These are phyloP conservation scores for Penicillium sp. DNA, from an alignment of 2,329 filamentous ascomycete species.

Conservation along the genomic window DNA sequence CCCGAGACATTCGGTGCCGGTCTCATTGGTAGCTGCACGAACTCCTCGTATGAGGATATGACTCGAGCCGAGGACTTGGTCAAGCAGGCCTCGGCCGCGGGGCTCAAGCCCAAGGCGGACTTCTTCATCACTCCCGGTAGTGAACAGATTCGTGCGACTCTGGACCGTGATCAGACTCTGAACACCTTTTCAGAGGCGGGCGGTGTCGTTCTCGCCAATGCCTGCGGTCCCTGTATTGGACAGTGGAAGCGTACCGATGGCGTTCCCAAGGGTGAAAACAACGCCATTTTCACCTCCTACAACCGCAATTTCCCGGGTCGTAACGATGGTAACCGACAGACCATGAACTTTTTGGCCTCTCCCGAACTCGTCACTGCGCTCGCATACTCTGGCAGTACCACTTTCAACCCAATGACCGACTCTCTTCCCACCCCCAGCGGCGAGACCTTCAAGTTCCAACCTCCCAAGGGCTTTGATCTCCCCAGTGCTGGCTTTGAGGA, in stretches of 20 bases:
- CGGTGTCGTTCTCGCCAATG: constrained; percentile 89
- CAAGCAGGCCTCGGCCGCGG: constrained; percentile 82
- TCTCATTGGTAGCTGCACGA: constrained; percentile 97
- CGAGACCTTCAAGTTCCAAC: constrained; percentile 74
- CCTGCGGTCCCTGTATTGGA: constrained; percentile 76
- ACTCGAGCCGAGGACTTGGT: constrained; percentile 86
- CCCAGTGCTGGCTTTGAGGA: constrained; percentile 71
- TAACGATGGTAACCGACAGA: constrained; percentile 92
- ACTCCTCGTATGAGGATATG: constrained; percentile 87
- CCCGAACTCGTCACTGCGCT: constrained; percentile 96
- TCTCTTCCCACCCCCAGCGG: constrained; percentile 73
- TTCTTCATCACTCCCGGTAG: constrained; percentile 96
- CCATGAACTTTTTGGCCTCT: constrained; percentile 98
- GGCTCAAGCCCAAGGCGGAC: constrained; percentile 84
- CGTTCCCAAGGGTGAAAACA: constrained; percentile 74
- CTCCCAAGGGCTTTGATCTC: constrained; percentile 58
- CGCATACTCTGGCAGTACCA: constrained; percentile 84
- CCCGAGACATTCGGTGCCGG: constrained; percentile 94
- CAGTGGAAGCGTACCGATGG: constrained; percentile 93
- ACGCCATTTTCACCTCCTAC: constrained; percentile 95
- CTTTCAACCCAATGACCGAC: constrained; percentile 94
- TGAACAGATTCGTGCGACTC: constrained; percentile 93
- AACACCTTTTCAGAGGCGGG: constrained; percentile 97
- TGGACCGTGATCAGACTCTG: constrained; percentile 81
- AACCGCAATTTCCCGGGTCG: constrained; percentile 97